Evolutionary conservation across 768 basidiomycete genomes (phyloP), one percentile per base, ranked within the genome.

Genomic region (Mycena galopus): DNA sequence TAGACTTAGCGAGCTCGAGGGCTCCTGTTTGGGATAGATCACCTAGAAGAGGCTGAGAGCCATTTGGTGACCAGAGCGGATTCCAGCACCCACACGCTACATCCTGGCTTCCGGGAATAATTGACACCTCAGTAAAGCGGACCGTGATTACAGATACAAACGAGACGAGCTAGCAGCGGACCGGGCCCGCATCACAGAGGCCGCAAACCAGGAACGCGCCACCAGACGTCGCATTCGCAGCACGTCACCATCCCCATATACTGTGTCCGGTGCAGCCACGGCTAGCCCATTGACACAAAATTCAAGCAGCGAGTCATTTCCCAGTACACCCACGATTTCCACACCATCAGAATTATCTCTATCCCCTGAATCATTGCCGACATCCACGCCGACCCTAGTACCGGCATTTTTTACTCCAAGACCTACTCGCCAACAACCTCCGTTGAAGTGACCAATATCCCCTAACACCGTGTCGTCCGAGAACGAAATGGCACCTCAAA

Each of bases 31-130:
- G 23, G 4, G n/a, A 14, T 14, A 51, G 3, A 51, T 23, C 50
- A 51, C 3, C 50, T 51, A 51, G 50, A 51, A 51, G 50, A 51
- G 50, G 50, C 50, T 51, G 50, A 51, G 50, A 51, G 50, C 50
- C 50, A 51, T 64, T 32, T 67, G 65, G 56, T 67, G 65, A 67
- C 39, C 12, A 32, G 65, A 67, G 65, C 23, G 65, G 55, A 51
- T 42, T 47, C 56, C 3, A 10, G 3, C 42, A 44, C 39, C 32
- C 32, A 16, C 56, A 44, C 47, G n/a, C 30, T 35, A 30, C 42
- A 30, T 33, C 17, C 66, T 67, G 66, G 66, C 66, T 50, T 60
- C 33, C n/a, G 42, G 27, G 1, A 67, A 67, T 21, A 65, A 64
- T 14, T 17, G n/a, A 11, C 53, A 65, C 27, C 50, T 65, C 64